Conservation (phyloP, 768 basidiomycete genomes). For the Suillus bovinus region DNA sequence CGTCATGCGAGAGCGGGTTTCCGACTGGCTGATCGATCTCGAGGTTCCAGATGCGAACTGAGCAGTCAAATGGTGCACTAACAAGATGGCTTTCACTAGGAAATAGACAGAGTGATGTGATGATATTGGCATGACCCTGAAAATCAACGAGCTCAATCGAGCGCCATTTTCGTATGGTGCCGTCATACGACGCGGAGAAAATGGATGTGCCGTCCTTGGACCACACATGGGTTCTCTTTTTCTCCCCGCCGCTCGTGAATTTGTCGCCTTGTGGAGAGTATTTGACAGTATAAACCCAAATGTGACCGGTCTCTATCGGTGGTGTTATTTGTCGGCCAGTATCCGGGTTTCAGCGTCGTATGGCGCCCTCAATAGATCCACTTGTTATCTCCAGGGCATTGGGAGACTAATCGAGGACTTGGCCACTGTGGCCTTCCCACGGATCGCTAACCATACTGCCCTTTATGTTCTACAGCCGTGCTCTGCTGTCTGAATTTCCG, state of each 20-base stretch:
- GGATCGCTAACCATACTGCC: neutral
- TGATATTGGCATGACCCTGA: neutral
- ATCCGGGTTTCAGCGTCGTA: constrained; percentile 16
- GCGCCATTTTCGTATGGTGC: neutral
- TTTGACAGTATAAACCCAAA: neutral
- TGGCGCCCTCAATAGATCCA: constrained; percentile 13
- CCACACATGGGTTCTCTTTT: neutral
- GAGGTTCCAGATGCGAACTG: neutral
- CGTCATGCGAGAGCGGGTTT: constrained; percentile 68
- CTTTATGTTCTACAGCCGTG: neutral
- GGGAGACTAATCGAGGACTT: constrained; percentile 15
- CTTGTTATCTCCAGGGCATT: constrained; percentile 14
- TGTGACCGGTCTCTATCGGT: neutral
- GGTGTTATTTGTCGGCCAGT: neutral
- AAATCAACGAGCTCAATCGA: neutral
- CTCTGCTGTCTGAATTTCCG: neutral
- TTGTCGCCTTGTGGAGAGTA: neutral
- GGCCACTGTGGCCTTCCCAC: neutral
- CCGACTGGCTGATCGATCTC: neutral
- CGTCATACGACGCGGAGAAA: neutral
- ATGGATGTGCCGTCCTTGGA: neutral
- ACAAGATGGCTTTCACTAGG: neutral
- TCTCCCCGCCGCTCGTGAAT: neutral
- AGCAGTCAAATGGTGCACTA: neutral
- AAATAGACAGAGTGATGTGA: neutral